Percentiles rank a stretch among this genome's conserved stretches.
These are phyloP conservation scores for Neonectria faginata DNA, from an alignment of 2,329 filamentous ascomycete genomes.

Conservation along the genomic window DNA sequence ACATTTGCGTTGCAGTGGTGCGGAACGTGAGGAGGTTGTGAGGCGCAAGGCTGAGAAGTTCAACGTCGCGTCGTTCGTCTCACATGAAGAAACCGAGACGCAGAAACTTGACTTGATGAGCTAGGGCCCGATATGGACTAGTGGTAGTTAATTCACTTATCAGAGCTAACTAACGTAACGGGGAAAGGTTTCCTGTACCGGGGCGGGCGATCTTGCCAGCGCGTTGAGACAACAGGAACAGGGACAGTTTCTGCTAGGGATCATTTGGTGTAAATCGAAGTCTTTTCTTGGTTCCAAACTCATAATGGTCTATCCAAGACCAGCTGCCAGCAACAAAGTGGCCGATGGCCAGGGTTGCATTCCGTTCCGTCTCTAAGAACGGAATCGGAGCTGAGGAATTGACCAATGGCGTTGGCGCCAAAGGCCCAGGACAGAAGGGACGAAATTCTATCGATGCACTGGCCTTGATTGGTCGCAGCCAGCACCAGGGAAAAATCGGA, in stretches of 20 bases:
- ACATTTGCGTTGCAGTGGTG: slow-evolving; percentile 47
- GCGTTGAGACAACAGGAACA: not conserved
- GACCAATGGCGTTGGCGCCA: slow-evolving; percentile 34
- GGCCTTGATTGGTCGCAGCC: slow-evolving; percentile 36
- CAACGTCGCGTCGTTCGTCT: slow-evolving; percentile 35
- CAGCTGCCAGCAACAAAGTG: not conserved
- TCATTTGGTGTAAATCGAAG: too few species aligned
- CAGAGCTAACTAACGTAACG: slow-evolving; percentile 22
- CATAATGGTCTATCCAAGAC: too few species aligned
- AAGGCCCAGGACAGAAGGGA: slow-evolving; percentile 13
- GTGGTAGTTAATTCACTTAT: slow-evolving; percentile 26
- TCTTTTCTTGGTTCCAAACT: not conserved
- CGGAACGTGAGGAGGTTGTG: slow-evolving; percentile 11
- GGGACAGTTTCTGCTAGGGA: too few species aligned
- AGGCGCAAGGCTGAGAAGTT: slow-evolving; percentile 22
- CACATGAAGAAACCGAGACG: slow-evolving; percentile 33
- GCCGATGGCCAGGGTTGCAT: not conserved
- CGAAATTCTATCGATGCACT: slow-evolving; percentile 23
- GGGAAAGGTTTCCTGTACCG: not conserved
- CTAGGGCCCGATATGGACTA: slow-evolving; percentile 31
- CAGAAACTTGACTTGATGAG: slow-evolving; percentile 36
- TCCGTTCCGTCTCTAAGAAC: slow-evolving; percentile 8
- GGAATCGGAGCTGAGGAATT: slow-evolving; percentile 29
- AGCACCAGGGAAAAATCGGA: slow-evolving; percentile 40
- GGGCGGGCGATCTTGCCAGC: not conserved